These are phyloP conservation scores for Thalassiosira ordinaria DNA, from an alignment of 352 stramenopile genomes.

Conservation along the genomic window DNA sequence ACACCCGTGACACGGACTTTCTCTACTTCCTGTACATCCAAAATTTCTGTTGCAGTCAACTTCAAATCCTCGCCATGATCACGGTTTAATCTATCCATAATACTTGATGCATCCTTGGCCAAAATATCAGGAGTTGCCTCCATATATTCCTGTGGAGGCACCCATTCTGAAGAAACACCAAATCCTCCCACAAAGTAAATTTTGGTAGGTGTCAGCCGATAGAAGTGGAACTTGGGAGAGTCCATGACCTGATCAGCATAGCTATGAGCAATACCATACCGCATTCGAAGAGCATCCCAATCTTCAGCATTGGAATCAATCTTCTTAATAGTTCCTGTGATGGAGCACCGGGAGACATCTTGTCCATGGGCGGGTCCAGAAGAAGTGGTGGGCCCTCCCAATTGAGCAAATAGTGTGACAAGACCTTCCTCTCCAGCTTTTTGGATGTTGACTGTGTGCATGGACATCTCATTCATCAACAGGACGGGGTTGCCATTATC, in stretches of 20 bases:
- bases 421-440: slow-evolving; percentile 43
- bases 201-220: slow-evolving; percentile 78
- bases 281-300: slow-evolving; percentile 81
- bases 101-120: slow-evolving; percentile 83
- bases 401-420: slow-evolving; percentile 84
- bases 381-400: slow-evolving; percentile 52
- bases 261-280: slow-evolving; percentile 86
- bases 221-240: slow-evolving; percentile 88
- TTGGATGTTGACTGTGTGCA: slow-evolving; percentile 90
- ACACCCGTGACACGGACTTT: slow-evolving; percentile 85
- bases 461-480: slow-evolving; percentile 88
- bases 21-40: slow-evolving; percentile 71
- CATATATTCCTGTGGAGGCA: slow-evolving; percentile 86
- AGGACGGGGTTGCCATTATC: slow-evolving; percentile 86
- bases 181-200: slow-evolving; percentile 91
- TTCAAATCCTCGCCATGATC: slow-evolving; percentile 83
- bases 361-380: slow-evolving; percentile 53
- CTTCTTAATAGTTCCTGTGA: slow-evolving; percentile 77
- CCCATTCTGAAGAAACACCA: slow-evolving; percentile 88
- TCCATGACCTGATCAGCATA: slow-evolving; percentile 90
- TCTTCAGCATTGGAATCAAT: slow-evolving; percentile 69
- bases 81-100: slow-evolving; percentile 83
- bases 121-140: slow-evolving; percentile 87
- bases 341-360: slow-evolving; percentile 82
- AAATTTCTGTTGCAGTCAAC: slow-evolving; percentile 84